A percentile compares a stretch with the other conserved stretches of the same genome.
These are phyloP conservation scores for Salix exigua DNA, from an alignment of 345 rosid species.

Conservation along the genomic window DNA sequence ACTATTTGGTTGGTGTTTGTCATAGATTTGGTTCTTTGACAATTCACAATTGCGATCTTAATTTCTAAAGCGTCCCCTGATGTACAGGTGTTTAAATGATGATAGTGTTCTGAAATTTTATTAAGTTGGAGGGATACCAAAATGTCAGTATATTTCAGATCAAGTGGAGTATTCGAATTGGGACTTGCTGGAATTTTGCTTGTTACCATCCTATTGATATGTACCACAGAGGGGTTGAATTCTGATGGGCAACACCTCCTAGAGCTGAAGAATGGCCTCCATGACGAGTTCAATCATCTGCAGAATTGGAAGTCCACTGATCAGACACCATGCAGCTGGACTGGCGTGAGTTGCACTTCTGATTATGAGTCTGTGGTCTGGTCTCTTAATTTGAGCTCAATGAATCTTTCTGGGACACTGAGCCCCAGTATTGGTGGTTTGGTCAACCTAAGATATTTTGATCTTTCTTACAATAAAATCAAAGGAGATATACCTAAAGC, in stretches of 20 bases:
- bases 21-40: not conserved
- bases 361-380: slow-evolving; percentile 38
- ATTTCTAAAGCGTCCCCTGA: not conserved
- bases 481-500: slow-evolving; percentile 50
- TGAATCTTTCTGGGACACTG: slow-evolving; percentile 60
- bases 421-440: slow-evolving; percentile 49
- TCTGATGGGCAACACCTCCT: slow-evolving; percentile 28
- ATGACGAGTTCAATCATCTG: slow-evolving; percentile 46
- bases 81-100: slow-evolving; percentile 25
- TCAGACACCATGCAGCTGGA: slow-evolving; percentile 64
- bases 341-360: slow-evolving; percentile 50
- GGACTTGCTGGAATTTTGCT: slow-evolving; percentile 33
- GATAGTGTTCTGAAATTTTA: slow-evolving; percentile 3
- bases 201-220: slow-evolving; percentile 8
- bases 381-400: slow-evolving; percentile 45
- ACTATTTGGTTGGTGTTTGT: not conserved
- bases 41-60: slow-evolving; percentile 14
- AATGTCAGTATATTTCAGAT: slow-evolving; percentile 19
- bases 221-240: slow-evolving; percentile 20
- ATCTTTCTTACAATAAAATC: slow-evolving; percentile 52
- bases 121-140: slow-evolving; percentile 14
- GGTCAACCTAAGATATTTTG: slow-evolving; percentile 25
- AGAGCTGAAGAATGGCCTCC: slow-evolving; percentile 50
- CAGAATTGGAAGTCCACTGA: slow-evolving; percentile 54
- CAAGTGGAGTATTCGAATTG: slow-evolving; percentile 24